These are phyloP conservation scores for Fraxinus sp. DNA, from an alignment of 305 asterid genomes.

Conservation along the genomic window DNA sequence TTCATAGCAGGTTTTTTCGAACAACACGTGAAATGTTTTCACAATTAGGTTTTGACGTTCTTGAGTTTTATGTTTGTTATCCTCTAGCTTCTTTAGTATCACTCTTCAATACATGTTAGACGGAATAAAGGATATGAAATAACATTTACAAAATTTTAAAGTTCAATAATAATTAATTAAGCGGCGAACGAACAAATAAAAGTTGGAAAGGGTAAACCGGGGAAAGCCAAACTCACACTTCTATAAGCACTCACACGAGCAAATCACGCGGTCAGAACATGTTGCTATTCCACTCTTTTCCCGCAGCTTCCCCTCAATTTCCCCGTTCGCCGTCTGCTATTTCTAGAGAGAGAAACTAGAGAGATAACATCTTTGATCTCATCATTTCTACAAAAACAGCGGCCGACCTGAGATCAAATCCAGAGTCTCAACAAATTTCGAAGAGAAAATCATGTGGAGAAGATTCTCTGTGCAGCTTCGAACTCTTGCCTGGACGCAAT, in stretches of 20 bases:
- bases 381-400: neutral
- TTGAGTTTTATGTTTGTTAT: neutral
- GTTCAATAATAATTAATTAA: neutral
- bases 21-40: neutral
- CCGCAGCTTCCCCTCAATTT: neutral
- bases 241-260: conserved; percentile 1
- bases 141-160: neutral
- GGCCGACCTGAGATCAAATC: conserved; percentile 39
- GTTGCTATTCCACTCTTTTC: neutral
- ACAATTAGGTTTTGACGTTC: neutral
- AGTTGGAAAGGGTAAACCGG: neutral
- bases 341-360: conserved; percentile 1
- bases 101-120: neutral
- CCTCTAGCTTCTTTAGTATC: neutral
- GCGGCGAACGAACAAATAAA: neutral
- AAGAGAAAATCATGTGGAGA: conserved; percentile 39
- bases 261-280: neutral
- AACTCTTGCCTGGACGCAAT: conserved; percentile 27
- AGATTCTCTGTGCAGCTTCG: conserved; percentile 35
- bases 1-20: neutral
- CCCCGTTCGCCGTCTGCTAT: neutral
- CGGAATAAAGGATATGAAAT: neutral
- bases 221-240: neutral
- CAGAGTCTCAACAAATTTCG: conserved; percentile 4
- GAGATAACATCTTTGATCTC: neutral